A percentile compares a stretch with the other conserved stretches of the same genome.
phyloP scores from a whole-genome alignment of 1,139 yeast species.

The Blastobotrys proliferans region DNA sequence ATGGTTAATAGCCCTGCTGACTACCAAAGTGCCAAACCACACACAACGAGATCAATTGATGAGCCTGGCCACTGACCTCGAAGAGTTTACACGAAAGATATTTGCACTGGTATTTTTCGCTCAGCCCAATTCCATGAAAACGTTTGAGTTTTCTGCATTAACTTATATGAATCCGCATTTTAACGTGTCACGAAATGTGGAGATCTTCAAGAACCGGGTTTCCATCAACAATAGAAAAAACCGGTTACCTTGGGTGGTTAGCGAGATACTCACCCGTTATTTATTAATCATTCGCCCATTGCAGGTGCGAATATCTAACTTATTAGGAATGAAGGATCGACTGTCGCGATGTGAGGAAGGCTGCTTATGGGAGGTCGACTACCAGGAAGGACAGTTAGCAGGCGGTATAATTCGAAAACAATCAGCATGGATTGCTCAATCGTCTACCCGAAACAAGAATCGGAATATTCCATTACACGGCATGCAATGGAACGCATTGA shows the following conservation, averaged over 20 bases:
- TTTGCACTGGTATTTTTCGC: conserved; percentile 1
- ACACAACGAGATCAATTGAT: neutral
- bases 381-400: neutral
- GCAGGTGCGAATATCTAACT: neutral
- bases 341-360: neutral
- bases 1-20: neutral
- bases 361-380: neutral
- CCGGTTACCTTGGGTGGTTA: conserved; percentile 2
- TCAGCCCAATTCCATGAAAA: no score
- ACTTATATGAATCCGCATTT: neutral
- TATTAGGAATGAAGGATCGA: conserved; percentile 1
- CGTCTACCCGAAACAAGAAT: no score
- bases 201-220: neutral
- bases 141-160: neutral
- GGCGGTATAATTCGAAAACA: no score
- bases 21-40: neutral
- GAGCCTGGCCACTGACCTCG: neutral
- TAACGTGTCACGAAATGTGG: neutral
- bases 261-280: conserved; percentile 3
- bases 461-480: no score
- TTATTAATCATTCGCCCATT: conserved; percentile 1
- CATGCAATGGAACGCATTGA: no score
- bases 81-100: neutral
- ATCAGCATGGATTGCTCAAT: no score
- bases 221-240: neutral